phyloP scores from a whole-genome alignment of 306 rosid species.

The Cucurbita ficifolia region DNA sequence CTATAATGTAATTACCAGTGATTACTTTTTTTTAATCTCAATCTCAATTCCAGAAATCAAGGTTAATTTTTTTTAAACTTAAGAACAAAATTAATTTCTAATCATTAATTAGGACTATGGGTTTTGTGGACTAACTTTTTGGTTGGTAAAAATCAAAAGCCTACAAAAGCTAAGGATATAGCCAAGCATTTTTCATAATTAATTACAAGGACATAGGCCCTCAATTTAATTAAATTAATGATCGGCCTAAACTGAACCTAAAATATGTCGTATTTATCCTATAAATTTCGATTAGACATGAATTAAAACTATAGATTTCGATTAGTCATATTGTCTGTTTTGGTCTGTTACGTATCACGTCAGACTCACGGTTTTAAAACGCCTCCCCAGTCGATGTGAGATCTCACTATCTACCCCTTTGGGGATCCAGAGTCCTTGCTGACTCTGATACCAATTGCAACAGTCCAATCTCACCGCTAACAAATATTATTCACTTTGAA shows the following conservation, averaged over 20 bases:
- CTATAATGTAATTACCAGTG: background rate
- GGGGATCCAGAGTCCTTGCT: too few relatives aligned
- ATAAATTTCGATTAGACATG: background rate
- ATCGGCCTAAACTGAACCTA: too few relatives aligned
- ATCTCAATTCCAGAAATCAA: slow-evolving; percentile 52
- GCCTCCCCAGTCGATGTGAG: too few relatives aligned
- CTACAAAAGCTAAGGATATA: slow-evolving; percentile 6
- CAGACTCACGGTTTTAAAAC: too few relatives aligned
- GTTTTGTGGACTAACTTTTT: slow-evolving; percentile 12
- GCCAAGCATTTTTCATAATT: background rate
- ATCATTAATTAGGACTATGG: slow-evolving; percentile 19
- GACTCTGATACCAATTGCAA: too few relatives aligned
- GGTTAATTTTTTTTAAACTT: slow-evolving; percentile 35
- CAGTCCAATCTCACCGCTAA: too few relatives aligned
- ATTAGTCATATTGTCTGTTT: too few relatives aligned
- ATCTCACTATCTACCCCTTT: too few relatives aligned
- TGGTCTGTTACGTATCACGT: too few relatives aligned
- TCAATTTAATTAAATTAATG: too few relatives aligned
- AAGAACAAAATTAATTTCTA: background rate
- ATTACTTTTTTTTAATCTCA: background rate
- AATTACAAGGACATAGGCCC: background rate
- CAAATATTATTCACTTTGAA: too few relatives aligned
- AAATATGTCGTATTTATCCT: background rate
- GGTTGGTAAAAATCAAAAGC: background rate
- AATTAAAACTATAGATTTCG: background rate